These are phyloP conservation scores for Cryphonectria nitschkei DNA, from an alignment of 2,329 filamentous ascomycete species.

Conservation along the genomic window DNA sequence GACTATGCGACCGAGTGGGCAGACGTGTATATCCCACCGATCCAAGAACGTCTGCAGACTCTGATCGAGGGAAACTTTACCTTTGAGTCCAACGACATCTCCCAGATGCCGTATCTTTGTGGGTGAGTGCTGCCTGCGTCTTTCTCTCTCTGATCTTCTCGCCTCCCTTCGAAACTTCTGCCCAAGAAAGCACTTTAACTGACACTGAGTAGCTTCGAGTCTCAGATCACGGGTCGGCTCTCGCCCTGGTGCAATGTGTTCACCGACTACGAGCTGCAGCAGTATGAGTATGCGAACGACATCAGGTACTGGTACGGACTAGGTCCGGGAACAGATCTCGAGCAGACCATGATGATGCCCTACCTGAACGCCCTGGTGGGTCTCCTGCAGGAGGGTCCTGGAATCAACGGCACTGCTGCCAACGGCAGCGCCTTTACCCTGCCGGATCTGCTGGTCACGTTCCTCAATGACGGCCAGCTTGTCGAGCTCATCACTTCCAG, in stretches of 20 bases:
- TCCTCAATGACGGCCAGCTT: slow-evolving; percentile 69
- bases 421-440: slow-evolving; percentile 53
- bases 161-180: not conserved
- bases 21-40: slow-evolving; percentile 54
- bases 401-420: slow-evolving; percentile 48
- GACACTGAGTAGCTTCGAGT: slow-evolving; percentile 54
- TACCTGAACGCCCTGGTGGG: slow-evolving; percentile 58
- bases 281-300: slow-evolving; percentile 71
- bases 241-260: slow-evolving; percentile 68
- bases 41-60: slow-evolving; percentile 56
- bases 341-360: slow-evolving; percentile 64
- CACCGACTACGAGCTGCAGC: slow-evolving; percentile 61
- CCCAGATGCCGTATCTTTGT: slow-evolving; percentile 69
- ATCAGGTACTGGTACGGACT: slow-evolving; percentile 70
- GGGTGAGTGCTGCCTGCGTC: slow-evolving; percentile 34
- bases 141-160: not conserved
- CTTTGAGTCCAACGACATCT: slow-evolving; percentile 56
- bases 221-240: slow-evolving; percentile 64
- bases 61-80: slow-evolving; percentile 58
- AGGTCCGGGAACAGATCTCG: slow-evolving; percentile 58
- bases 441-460: slow-evolving; percentile 62
- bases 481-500: slow-evolving; percentile 62
- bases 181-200: not conserved
- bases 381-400: slow-evolving; percentile 57
- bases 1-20: slow-evolving; percentile 52